Conservation (phyloP, 1,139 yeast genomes). For the Yamadazyma sp. region DNA sequence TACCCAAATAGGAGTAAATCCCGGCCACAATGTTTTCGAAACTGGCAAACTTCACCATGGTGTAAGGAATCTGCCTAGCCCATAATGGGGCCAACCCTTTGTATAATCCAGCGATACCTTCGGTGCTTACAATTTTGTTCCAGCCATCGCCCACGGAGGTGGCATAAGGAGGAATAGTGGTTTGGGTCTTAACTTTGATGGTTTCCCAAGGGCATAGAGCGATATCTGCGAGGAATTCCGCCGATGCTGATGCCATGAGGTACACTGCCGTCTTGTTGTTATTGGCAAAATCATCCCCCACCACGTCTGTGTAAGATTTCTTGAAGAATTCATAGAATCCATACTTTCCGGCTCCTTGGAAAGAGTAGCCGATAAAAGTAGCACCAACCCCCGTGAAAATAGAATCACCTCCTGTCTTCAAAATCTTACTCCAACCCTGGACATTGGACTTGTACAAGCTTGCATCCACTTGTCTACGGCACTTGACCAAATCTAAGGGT, state of each 20-base stretch:
- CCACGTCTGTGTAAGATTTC: slow-evolving; percentile 64
- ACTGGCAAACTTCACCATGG: slow-evolving; percentile 93
- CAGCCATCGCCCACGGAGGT: slow-evolving; percentile 63
- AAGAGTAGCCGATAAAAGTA: slow-evolving; percentile 83
- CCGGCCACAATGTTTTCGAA: slow-evolving; percentile 84
- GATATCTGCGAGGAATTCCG: slow-evolving; percentile 88
- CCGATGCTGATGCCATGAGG: slow-evolving; percentile 85
- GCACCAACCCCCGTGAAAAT: slow-evolving; percentile 88
- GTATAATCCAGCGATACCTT: slow-evolving; percentile 74
- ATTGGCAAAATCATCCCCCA: slow-evolving; percentile 63
- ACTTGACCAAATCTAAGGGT: slow-evolving; percentile 89
- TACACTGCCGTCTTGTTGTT: slow-evolving; percentile 72
- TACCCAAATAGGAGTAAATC: slow-evolving; percentile 57
- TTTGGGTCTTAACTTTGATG: slow-evolving; percentile 88
- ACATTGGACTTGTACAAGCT: slow-evolving; percentile 68
- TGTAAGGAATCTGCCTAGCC: slow-evolving; percentile 94
- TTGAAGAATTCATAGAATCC: slow-evolving; percentile 92
- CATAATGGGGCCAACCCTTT: slow-evolving; percentile 88
- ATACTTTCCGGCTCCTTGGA: slow-evolving; percentile 96
- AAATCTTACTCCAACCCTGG: slow-evolving; percentile 75
- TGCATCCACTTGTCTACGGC: slow-evolving; percentile 86
- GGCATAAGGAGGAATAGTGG: slow-evolving; percentile 84
- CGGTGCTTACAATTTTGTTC: slow-evolving; percentile 61
- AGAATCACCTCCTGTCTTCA: slow-evolving; percentile 74
- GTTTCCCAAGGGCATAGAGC: slow-evolving; percentile 92